Percentiles rank a stretch among this genome's conserved stretches.
These are phyloP conservation scores for Schizochytrium sp. DNA, from an alignment of 108 stramenopile species.

Conservation along the genomic window DNA sequence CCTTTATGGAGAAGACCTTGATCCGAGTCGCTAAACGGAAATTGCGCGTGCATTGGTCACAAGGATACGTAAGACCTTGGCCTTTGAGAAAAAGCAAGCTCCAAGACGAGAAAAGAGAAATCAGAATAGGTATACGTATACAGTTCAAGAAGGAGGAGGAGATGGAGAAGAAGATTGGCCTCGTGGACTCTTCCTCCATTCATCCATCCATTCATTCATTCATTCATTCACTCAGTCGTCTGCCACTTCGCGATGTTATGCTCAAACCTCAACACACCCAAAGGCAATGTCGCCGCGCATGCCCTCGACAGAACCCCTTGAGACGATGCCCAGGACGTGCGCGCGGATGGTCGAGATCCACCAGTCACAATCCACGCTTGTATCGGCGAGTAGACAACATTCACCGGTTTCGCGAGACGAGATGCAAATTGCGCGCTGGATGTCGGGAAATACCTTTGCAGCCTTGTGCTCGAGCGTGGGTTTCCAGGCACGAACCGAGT, in stretches of 20 bases:
- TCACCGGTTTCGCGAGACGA: neutral
- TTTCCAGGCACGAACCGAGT: neutral
- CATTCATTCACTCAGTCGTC: neutral
- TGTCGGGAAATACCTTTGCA: neutral
- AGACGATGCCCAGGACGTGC: neutral
- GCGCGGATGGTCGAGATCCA: neutral
- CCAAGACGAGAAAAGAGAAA: no score
- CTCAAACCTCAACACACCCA: neutral
- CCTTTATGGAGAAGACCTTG: no score
- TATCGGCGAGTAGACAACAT: neutral
- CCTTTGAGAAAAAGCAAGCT: no score
- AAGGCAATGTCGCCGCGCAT: neutral
- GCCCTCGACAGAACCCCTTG: neutral
- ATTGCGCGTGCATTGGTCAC: no score
- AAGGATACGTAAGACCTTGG: no score
- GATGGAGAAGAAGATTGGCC: no score
- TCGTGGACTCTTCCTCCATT: neutral
- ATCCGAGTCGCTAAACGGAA: no score
- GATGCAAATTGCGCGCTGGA: neutral
- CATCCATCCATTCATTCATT: neutral
- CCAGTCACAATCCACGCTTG: neutral
- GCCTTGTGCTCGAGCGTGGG: neutral
- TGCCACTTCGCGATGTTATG: neutral
- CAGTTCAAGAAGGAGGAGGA: no score
- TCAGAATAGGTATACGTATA: no score